phyloP scores from a whole-genome alignment of 2,329 filamentous ascomycete genomes.

The Conoideocrella luteorostrata region DNA sequence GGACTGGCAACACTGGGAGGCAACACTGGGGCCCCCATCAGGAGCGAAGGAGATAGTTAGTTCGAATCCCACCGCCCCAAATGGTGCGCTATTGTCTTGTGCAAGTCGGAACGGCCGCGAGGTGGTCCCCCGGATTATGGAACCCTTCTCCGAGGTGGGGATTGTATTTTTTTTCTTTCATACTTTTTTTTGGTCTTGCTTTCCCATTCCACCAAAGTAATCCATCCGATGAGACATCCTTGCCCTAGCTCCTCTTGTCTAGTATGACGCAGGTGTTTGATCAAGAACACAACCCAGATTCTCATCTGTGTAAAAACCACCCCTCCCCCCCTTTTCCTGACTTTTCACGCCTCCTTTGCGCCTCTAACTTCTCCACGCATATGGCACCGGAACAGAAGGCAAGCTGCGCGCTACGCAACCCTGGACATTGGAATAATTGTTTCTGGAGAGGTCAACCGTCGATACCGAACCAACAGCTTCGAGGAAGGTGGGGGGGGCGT shows the following conservation, averaged over 20 bases:
- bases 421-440: too few relatives aligned
- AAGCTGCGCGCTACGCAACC: too few relatives aligned
- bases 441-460: too few relatives aligned
- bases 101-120: conserved; percentile 15
- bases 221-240: conserved; percentile 29
- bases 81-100: conserved; percentile 16
- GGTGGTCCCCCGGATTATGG: conserved; percentile 13
- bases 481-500: too few relatives aligned
- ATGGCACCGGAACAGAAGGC: too few relatives aligned
- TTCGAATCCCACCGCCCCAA: conserved; percentile 4
- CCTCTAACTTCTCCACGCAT: too few relatives aligned
- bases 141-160: conserved; percentile 4
- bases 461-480: too few relatives aligned
- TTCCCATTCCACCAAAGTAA: conserved; percentile 18
- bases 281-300: too few relatives aligned
- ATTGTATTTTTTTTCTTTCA: background rate
- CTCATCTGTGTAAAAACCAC: too few relatives aligned
- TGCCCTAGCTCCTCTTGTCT: conserved; percentile 20
- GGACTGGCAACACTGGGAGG: too few relatives aligned
- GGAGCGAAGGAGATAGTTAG: background rate
- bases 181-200: conserved; percentile 11
- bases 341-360: background rate
- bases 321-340: background rate
- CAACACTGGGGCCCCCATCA: too few relatives aligned
- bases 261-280: conserved; percentile 10